Evolutionary conservation across 805 yeast genomes (phyloP), one percentile per base, ranked within the genome.

Genomic region (Tetrapisispora fleetii): DNA sequence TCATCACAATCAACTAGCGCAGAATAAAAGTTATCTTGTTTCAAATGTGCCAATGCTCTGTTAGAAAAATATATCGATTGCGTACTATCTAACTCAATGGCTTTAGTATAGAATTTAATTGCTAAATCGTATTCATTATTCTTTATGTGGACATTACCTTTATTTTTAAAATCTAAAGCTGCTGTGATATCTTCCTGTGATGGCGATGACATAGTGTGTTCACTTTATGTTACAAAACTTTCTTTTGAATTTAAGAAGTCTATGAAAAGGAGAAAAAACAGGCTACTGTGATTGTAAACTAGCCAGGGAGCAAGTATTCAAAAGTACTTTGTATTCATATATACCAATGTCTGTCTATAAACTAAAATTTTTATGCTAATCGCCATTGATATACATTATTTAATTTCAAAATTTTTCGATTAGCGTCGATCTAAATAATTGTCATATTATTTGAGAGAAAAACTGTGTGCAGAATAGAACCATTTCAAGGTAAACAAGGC

Each of bases 1-100:
- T 69, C 67, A 33, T 81, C 77, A 56, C 95, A 81, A 63, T 90
- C 96, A n/a, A 65, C 70, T 2, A 90, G 76, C 0, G 96, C 95
- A 47, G 79, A 72, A 3, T 96, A 98, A 63, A 83, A 90, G 58
- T 82, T 83, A 63, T 91, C 99, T 48, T 81, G 65, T 58, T 88
- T 86, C 60, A 91, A 79, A 56, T 89, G 83, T 1, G 88, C 95
- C 63, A 88, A 89, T 0, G 98, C 96, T 54, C 96, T 74, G 67
- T 91, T 91, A 10, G 96, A 82, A 61, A 73, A 87, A 53, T 83
- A 80, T 32, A 81, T 74, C 2, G 85, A 78, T 46, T 81, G 80
- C 4, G 68, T 55, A 13, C 74, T 64, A 54, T 83, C 83, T 14
- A 83, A 54, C 28, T 74, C 82, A 35, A 91, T 83, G 9, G 96